These are phyloP conservation scores for Cocos nucifera DNA, from an alignment of 176 grass and related monocot genomes.

Conservation along the genomic window DNA sequence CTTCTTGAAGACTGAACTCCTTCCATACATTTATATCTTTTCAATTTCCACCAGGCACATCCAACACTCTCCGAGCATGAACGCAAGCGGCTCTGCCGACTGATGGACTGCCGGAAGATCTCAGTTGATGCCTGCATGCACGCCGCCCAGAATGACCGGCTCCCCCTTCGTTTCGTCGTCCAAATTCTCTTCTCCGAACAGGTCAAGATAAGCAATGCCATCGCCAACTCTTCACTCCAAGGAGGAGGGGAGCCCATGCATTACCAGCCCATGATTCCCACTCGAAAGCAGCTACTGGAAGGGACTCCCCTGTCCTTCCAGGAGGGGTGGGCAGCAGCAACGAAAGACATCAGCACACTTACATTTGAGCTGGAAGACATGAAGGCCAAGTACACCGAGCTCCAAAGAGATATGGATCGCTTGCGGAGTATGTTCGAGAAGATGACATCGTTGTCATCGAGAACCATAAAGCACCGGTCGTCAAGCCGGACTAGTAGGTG, in stretches of 20 bases:
- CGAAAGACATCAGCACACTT: conserved; percentile 99
- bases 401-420: conserved; percentile 85
- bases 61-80: conserved; percentile 85
- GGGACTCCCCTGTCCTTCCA: conserved; percentile 94
- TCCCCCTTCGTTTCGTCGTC: conserved; percentile 87
- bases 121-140: conserved; percentile 97
- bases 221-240: conserved; percentile 42
- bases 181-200: conserved; percentile 99
- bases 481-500: conserved; percentile 83
- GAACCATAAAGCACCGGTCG: conserved; percentile 24
- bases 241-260: background rate
- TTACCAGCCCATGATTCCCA: conserved; percentile 16
- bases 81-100: conserved; percentile 75
- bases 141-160: conserved; percentile 92
- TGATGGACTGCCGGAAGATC: conserved; percentile 99
- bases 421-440: conserved; percentile 68
- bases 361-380: conserved; percentile 97
- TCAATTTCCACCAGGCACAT: conserved; percentile 42
- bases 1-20: no score
- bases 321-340: conserved; percentile 78
- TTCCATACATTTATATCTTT: no score
- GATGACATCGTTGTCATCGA: conserved; percentile 15
- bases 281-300: conserved; percentile 65
- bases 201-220: conserved; percentile 91
- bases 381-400: conserved; percentile 95